Evolutionary conservation across 2,329 filamentous ascomycete species (phyloP).

Genomic region (Chrysoporthe puriensis): DNA sequence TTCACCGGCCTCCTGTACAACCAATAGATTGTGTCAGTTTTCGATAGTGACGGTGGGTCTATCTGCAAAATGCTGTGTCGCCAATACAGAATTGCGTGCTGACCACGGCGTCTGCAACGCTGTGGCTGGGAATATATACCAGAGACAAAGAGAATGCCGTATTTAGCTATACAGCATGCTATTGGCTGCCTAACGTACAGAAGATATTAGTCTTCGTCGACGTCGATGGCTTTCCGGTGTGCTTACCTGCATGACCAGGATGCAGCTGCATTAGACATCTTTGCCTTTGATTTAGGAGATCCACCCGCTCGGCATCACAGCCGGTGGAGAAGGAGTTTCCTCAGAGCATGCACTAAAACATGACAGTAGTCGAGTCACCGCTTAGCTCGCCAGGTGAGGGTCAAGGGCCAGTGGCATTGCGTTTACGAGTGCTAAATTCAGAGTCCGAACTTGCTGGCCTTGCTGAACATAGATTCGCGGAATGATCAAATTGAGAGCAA

Average conservation of each 20-base stretch:
- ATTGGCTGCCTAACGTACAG: not conserved
- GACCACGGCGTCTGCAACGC: not conserved
- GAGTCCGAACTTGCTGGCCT: no score
- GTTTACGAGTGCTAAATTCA: no score
- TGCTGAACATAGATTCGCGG: no score
- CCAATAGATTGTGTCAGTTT: not conserved
- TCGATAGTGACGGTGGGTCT: not conserved
- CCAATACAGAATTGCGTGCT: not conserved
- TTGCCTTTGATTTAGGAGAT: not conserved
- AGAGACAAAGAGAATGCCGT: not conserved
- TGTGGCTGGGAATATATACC: not conserved
- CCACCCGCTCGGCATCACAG: no score
- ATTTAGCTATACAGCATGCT: not conserved
- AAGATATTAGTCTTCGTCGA: not conserved
- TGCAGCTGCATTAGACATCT: not conserved
- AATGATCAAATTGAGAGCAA: not conserved
- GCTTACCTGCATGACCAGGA: not conserved
- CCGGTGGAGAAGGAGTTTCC: no score
- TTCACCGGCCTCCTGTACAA: not conserved
- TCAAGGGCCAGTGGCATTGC: no score
- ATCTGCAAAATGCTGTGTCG: not conserved
- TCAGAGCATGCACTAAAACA: not conserved
- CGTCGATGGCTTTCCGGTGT: not conserved
- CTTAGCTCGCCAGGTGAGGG: no score
- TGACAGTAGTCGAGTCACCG: no score